These are phyloP conservation scores for Thalia dealbata DNA, from an alignment of 176 grass and related monocot species.

Conservation along the genomic window DNA sequence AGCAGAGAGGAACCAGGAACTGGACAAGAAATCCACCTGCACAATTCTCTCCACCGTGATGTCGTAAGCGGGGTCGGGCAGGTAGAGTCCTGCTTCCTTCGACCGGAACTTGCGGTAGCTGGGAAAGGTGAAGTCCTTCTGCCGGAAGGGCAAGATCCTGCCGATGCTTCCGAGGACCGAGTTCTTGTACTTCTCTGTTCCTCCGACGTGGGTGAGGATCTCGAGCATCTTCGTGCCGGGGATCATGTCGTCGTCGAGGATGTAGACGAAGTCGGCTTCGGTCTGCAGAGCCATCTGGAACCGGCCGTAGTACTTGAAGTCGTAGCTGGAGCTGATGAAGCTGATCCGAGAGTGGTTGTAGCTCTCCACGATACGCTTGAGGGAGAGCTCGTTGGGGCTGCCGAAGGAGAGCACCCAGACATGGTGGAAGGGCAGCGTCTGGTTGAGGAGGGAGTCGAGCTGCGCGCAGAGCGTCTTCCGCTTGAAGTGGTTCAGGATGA, in stretches of 20 bases:
- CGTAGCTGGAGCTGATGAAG: conserved; percentile 77
- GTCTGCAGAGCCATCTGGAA: conserved; percentile 96
- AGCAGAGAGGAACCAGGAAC: conserved; percentile 81
- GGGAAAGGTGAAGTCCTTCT: conserved; percentile 84
- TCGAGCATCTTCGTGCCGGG: conserved; percentile 65
- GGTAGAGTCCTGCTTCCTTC: conserved; percentile 73
- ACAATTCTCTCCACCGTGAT: conserved; percentile 71
- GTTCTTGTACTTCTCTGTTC: conserved; percentile 84
- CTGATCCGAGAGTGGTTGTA: conserved; percentile 86
- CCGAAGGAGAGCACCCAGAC: conserved; percentile 88
- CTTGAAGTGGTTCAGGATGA: conserved; percentile 97
- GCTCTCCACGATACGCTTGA: conserved; percentile 52
- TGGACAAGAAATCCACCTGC: conserved; percentile 90
- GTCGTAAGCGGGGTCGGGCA: conserved; percentile 88
- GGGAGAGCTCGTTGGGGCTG: conserved; percentile 56
- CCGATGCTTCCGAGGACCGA: conserved; percentile 84
- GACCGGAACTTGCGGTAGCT: conserved; percentile 92
- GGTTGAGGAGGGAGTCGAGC: conserved; percentile 51
- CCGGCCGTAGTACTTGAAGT: conserved; percentile 99
- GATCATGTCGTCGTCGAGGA: conserved; percentile 98
- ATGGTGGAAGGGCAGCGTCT: conserved; percentile 90
- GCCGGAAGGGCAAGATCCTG: conserved; percentile 70
- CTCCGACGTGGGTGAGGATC: conserved; percentile 76
- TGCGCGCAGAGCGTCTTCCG: conserved; percentile 83
- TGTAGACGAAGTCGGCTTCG: conserved; percentile 77